Evolutionary conservation across 2,329 filamentous ascomycete genomes (phyloP).

Genomic region (Helotiales sp.): DNA sequence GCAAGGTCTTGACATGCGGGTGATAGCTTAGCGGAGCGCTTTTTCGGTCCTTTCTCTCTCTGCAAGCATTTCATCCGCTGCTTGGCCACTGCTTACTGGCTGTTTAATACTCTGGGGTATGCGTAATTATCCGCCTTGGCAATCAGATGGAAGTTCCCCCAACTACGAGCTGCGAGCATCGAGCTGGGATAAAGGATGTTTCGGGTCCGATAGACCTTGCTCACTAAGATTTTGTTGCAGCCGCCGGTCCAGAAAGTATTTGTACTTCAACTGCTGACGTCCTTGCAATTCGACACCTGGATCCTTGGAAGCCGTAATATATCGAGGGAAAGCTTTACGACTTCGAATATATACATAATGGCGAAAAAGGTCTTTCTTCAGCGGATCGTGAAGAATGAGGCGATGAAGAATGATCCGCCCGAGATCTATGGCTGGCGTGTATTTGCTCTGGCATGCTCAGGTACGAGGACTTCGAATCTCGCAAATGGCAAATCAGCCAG

Average conservation of each 20-base stretch:
- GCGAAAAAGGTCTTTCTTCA: conserved; percentile 32
- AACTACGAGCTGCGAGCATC: not conserved
- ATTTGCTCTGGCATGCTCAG: conserved; percentile 42
- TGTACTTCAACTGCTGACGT: not conserved
- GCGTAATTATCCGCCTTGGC: conserved; percentile 9
- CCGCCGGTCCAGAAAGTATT: not conserved
- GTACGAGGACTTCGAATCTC: conserved; percentile 12
- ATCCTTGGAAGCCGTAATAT: not conserved
- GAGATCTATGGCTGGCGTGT: conserved; percentile 56
- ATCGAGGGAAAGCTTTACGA: not conserved
- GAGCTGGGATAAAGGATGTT: not conserved
- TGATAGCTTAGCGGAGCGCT: conserved; percentile 6
- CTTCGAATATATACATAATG: not conserved
- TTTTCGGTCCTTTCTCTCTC: not conserved
- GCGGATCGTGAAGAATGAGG: conserved; percentile 56
- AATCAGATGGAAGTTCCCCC: not conserved
- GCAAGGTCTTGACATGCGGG: not conserved
- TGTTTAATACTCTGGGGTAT: not conserved
- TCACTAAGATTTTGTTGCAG: not conserved
- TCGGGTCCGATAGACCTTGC: not conserved
- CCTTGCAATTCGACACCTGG: not conserved
- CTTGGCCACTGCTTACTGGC: not conserved
- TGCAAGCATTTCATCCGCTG: not conserved
- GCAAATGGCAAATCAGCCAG: not conserved
- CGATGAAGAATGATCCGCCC: conserved; percentile 54